Evolutionary conservation across 108 stramenopile genomes (phyloP), one percentile per base, ranked within the genome.

Genomic region (Seminavis robusta): DNA sequence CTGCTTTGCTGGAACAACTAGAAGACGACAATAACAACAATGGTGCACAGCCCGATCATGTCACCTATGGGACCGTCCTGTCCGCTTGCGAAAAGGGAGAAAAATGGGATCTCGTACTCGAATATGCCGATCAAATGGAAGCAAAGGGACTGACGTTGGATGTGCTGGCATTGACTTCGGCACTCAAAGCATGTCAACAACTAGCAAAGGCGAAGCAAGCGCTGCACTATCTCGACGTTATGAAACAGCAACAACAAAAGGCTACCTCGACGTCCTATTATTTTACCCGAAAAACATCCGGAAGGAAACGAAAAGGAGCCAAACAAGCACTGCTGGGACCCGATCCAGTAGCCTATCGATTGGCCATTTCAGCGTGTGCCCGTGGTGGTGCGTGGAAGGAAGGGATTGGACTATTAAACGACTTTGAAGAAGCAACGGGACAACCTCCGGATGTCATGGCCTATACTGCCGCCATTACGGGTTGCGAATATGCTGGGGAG

Each of bases 21-120:
- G 79, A 31, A 43, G 33, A 31, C 30, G 19, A 9, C 55, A 42
- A 33, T 25, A 49, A 33, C 30, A 29, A 15, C 50, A 39, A 49
- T 23, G 55, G 76, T 8, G 83, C 85, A 17, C 46, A 26, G 9
- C 89, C 89, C 10, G 89, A 90, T 52, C 80, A 60, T 5, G 77
- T 90, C 8, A 84, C 84, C 9, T 90, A 84, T 52, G 89, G 89
- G 4, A 90, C 89, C 10, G 83, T 90, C 11, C 59, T 90, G 46
- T 66, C 83, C 11, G 89, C 89, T 31, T 86, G 82, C 42, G 89
- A 86, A 56, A 64, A 68, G 23, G 67, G 67, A 6, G 64, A 59
- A n/a, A 51, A 86, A 47, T 90, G 89, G 89, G 53, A 75, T 19
- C 56, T 67, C 31, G 43, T 81, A 28, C 52, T 90, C 19, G 60